A percentile compares a stretch with the other conserved stretches of the same genome.
Evolutionary conservation across 176 grass and related monocot species (phyloP).

Genomic region (Puccinellia tenuiflora): DNA sequence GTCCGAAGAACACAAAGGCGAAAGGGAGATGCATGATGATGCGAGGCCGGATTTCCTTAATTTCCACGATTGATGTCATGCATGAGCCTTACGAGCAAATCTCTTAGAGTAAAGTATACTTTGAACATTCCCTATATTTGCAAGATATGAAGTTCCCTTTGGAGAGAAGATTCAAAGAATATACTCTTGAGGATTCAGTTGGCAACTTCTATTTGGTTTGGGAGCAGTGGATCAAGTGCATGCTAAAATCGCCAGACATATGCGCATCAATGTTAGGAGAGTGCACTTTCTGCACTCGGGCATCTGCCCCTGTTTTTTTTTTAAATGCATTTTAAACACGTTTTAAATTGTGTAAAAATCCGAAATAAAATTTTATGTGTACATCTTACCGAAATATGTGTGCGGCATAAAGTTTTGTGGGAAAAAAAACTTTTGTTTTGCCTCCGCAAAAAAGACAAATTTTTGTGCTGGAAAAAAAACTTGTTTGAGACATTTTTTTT

Average conservation of each 20-base stretch:
- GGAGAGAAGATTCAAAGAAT: not conserved
- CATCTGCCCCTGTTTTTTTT: too few relatives aligned
- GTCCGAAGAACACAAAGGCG: not conserved
- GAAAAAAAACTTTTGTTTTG: too few relatives aligned
- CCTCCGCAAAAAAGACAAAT: too few relatives aligned
- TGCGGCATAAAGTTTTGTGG: too few relatives aligned
- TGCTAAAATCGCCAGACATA: not conserved
- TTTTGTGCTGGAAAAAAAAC: too few relatives aligned
- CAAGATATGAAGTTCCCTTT: not conserved
- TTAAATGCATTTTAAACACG: too few relatives aligned
- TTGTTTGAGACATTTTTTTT: too few relatives aligned
- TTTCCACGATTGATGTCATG: not conserved
- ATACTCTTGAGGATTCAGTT: not conserved
- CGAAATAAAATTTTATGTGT: too few relatives aligned
- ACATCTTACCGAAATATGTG: too few relatives aligned
- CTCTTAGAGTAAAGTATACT: not conserved
- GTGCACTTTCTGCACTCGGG: too few relatives aligned
- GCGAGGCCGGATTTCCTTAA: not conserved
- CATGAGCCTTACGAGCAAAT: not conserved
- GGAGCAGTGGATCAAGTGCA: not conserved
- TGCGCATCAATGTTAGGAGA: slow-evolving; percentile 26
- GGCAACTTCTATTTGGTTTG: not conserved
- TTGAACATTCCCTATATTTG: not conserved
- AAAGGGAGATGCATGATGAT: not conserved
- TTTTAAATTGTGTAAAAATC: too few relatives aligned